Conservation (phyloP, 768 basidiomycete genomes). For the Amanita rimosa region DNA sequence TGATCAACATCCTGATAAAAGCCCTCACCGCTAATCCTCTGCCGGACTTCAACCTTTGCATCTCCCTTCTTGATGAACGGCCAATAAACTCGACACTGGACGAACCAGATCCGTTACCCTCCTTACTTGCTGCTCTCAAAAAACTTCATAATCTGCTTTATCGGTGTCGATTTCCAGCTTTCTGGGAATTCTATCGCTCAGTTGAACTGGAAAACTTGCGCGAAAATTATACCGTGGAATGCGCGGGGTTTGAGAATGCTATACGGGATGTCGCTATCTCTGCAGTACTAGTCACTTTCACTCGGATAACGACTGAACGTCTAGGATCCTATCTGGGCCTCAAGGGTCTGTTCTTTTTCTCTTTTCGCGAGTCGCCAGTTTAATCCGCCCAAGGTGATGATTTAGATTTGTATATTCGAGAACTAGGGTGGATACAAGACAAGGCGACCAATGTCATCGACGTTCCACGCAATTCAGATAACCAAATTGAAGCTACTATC, state of each 20-base stretch:
- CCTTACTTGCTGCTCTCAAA: slow-evolving; percentile 58
- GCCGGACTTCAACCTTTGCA: slow-evolving; percentile 91
- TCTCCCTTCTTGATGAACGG: slow-evolving; percentile 83
- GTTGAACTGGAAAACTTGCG: slow-evolving; percentile 59
- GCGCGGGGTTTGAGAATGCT: slow-evolving; percentile 74
- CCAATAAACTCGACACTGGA: slow-evolving; percentile 43
- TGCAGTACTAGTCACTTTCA: slow-evolving; percentile 72
- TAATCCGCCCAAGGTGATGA: slow-evolving; percentile 31
- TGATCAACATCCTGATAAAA: slow-evolving; percentile 91
- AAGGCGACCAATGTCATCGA: slow-evolving; percentile 41
- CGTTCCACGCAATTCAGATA: slow-evolving; percentile 77
- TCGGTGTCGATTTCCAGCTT: slow-evolving; percentile 80
- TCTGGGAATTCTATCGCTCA: slow-evolving; percentile 71
- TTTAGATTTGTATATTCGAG: slow-evolving; percentile 46
- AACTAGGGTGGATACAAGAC: slow-evolving; percentile 60
- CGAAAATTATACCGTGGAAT: slow-evolving; percentile 82
- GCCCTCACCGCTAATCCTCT: slow-evolving; percentile 74
- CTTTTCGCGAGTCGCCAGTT: background rate
- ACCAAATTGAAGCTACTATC: slow-evolving; percentile 77
- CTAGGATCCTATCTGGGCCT: slow-evolving; percentile 65
- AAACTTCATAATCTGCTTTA: slow-evolving; percentile 60
- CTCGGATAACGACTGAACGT: slow-evolving; percentile 54
- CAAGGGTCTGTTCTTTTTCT: slow-evolving; percentile 28
- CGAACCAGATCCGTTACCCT: slow-evolving; percentile 73
- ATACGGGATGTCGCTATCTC: slow-evolving; percentile 68